Conservation (phyloP, 2,329 filamentous ascomycete genomes). For the Aspergillus hiratsukae region DNA sequence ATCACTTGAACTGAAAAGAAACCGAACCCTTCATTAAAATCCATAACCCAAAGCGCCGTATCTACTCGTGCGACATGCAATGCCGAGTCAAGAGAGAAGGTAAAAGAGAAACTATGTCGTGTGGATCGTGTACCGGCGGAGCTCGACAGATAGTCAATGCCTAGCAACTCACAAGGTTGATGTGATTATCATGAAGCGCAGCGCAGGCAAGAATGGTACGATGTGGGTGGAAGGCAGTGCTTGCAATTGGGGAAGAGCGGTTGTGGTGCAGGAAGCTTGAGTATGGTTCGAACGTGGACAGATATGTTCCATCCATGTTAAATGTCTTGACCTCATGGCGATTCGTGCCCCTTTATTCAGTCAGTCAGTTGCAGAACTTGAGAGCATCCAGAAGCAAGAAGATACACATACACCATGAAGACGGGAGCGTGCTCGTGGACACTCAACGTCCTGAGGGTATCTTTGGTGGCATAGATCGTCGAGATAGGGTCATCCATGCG, state of each 20-base stretch:
- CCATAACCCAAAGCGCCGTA: not conserved
- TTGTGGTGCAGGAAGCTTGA: slow-evolving; percentile 80
- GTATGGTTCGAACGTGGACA: slow-evolving; percentile 84
- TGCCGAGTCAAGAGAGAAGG: not conserved
- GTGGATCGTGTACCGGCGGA: not conserved
- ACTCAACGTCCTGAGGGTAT: slow-evolving; percentile 77
- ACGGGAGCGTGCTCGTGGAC: slow-evolving; percentile 96
- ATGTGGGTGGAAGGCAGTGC: slow-evolving; percentile 93
- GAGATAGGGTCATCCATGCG: slow-evolving; percentile 75
- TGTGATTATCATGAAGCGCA: slow-evolving; percentile 78
- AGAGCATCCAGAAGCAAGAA: not conserved
- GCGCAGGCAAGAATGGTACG: slow-evolving; percentile 85
- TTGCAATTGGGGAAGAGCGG: slow-evolving; percentile 74
- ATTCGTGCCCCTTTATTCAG: slow-evolving; percentile 67
- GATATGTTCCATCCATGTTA: slow-evolving; percentile 74
- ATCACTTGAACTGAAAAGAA: not conserved
- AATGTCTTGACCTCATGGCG: slow-evolving; percentile 86
- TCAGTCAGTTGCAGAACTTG: slow-evolving; percentile 11
- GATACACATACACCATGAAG: slow-evolving; percentile 73
- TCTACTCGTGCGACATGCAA: not conserved
- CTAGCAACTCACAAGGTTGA: slow-evolving; percentile 77
- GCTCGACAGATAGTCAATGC: not conserved
- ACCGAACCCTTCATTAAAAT: not conserved
- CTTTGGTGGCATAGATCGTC: slow-evolving; percentile 68
- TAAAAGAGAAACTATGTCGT: not conserved